These are phyloP conservation scores for Aspergillus amoenus DNA, from an alignment of 2,329 filamentous ascomycete species.

Conservation along the genomic window DNA sequence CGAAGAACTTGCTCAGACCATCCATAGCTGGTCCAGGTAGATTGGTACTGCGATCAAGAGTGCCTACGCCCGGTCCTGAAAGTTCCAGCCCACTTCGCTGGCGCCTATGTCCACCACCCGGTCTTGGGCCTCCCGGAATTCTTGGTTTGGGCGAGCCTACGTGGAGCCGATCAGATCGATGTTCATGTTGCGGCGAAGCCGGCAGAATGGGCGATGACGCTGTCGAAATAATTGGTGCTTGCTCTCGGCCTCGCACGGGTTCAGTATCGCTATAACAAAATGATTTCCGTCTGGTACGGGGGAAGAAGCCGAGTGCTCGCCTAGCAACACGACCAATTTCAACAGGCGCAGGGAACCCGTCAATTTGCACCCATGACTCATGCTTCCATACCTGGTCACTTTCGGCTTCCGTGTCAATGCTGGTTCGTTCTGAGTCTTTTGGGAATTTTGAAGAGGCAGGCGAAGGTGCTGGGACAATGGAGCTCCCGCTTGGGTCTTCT, in stretches of 20 bases:
- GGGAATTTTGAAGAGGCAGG: slow-evolving; percentile 9
- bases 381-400: slow-evolving; percentile 74
- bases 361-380: slow-evolving; percentile 83
- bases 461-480: slow-evolving; percentile 27
- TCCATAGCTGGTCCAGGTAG: slow-evolving; percentile 74
- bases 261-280: slow-evolving; percentile 61
- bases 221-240: slow-evolving; percentile 30
- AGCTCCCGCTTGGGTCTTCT: slow-evolving; percentile 36
- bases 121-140: slow-evolving; percentile 29
- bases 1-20: slow-evolving; percentile 78
- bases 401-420: slow-evolving; percentile 44
- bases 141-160: slow-evolving; percentile 28
- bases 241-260: slow-evolving; percentile 29
- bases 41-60: slow-evolving; percentile 59
- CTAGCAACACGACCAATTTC: slow-evolving; percentile 84
- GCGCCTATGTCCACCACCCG: slow-evolving; percentile 41
- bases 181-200: slow-evolving; percentile 23
- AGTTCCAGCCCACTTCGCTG: slow-evolving; percentile 58
- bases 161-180: slow-evolving; percentile 29
- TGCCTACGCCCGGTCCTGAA: slow-evolving; percentile 83
- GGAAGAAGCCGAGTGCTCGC: slow-evolving; percentile 84
- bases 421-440: slow-evolving; percentile 12
- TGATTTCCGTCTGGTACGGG: slow-evolving; percentile 85
- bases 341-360: slow-evolving; percentile 67
- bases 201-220: slow-evolving; percentile 28